Conservation (phyloP, 306 rosid species). For the Canavalia ensiformis region DNA sequence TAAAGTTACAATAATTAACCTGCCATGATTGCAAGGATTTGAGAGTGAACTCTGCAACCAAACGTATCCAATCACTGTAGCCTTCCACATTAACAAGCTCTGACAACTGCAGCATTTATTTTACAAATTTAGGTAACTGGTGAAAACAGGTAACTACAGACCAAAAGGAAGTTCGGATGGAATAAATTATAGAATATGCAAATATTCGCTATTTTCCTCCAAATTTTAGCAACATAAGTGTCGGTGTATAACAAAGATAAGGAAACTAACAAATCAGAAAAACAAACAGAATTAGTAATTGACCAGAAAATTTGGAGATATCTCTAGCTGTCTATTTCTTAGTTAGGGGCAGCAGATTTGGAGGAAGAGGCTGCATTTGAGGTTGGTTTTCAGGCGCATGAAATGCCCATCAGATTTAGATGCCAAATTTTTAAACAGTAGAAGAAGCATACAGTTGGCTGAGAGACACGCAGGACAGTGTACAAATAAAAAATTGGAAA, state of each 20-base stretch:
- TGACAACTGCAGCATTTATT: constrained; percentile 70
- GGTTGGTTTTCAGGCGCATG: constrained; percentile 24
- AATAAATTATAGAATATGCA: constrained; percentile 31
- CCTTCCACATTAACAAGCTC: constrained; percentile 99
- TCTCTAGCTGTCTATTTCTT: background rate
- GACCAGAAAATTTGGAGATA: background rate
- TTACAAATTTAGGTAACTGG: constrained; percentile 42
- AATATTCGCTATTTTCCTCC: background rate
- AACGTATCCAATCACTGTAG: constrained; percentile 96
- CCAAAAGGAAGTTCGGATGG: background rate
- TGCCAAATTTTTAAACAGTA: background rate
- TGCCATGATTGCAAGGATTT: constrained; percentile 99
- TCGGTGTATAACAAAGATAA: background rate
- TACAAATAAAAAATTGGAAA: background rate
- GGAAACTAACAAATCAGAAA: constrained; percentile 25
- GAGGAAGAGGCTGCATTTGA: background rate
- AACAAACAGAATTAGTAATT: background rate
- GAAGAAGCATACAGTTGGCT: constrained; percentile 13
- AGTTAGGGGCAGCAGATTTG: constrained; percentile 36
- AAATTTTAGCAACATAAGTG: constrained; percentile 10
- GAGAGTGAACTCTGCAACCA: constrained; percentile 96
- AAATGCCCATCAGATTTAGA: background rate
- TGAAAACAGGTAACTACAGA: constrained; percentile 9
- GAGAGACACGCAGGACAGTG: background rate
- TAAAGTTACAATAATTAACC: constrained; percentile 59